Evolutionary conservation across 306 rosid species (phyloP).

Genomic region (Geum urbanum): DNA sequence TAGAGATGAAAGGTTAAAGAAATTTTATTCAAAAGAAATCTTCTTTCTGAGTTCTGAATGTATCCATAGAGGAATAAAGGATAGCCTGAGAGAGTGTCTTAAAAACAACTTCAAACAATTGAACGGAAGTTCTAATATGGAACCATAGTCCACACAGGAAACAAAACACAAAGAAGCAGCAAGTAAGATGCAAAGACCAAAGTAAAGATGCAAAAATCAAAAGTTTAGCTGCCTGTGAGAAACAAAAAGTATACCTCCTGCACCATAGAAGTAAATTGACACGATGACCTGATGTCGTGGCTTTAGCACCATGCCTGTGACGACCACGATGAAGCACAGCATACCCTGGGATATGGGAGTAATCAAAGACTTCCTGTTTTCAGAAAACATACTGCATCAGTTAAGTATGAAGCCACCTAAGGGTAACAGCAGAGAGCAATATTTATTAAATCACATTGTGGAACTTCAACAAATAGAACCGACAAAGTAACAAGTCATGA

Average conservation of each 20-base stretch:
- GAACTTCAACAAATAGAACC: background rate
- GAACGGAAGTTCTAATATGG: background rate
- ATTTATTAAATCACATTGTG: slow-evolving; percentile 23
- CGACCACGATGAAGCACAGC: slow-evolving; percentile 89
- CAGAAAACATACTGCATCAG: slow-evolving; percentile 40
- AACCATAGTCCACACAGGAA: background rate
- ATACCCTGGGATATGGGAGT: slow-evolving; percentile 67
- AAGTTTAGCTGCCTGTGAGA: slow-evolving; percentile 10
- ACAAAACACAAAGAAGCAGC: background rate
- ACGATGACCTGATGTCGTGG: slow-evolving; percentile 72
- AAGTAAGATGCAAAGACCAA: background rate
- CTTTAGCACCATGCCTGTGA: slow-evolving; percentile 82
- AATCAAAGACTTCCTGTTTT: slow-evolving; percentile 77
- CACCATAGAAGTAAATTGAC: slow-evolving; percentile 83
- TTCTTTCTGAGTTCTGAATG: too few relatives aligned
- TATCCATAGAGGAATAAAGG: background rate
- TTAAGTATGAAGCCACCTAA: slow-evolving; percentile 14
- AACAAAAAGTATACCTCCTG: slow-evolving; percentile 57
- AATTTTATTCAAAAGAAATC: too few relatives aligned
- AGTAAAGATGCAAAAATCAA: background rate
- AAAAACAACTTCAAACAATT: background rate
- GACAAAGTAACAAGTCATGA: background rate
- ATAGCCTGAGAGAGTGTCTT: background rate
- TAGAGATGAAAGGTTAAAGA: too few relatives aligned
- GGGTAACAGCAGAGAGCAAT: slow-evolving; percentile 7